Percentiles rank a stretch among this genome's conserved stretches.
phyloP scores from a whole-genome alignment of 2,329 filamentous ascomycete genomes.

The Juglanconis oblonga region DNA sequence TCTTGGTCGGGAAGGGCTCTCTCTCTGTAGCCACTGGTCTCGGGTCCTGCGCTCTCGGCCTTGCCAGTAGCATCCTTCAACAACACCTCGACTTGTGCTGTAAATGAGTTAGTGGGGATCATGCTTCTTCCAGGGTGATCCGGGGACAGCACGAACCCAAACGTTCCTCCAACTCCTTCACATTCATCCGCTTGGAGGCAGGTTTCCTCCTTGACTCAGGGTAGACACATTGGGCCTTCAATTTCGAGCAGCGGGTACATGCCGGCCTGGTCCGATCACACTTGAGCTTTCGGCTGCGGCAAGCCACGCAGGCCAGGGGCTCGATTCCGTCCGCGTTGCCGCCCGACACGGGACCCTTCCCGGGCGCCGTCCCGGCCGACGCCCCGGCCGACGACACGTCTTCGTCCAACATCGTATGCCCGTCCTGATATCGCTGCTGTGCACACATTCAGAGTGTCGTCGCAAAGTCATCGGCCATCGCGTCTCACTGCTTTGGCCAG shows the following conservation, averaged over 20 bases:
- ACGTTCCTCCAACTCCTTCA: constrained; percentile 84
- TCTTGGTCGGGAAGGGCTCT: constrained; percentile 21
- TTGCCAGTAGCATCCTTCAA: constrained; percentile 59
- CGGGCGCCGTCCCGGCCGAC: constrained; percentile 10
- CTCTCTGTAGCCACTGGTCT: constrained; percentile 20
- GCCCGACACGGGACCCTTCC: constrained; percentile 13
- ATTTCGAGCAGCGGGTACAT: constrained; percentile 74
- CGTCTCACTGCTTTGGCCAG: neutral
- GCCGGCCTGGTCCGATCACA: constrained; percentile 79
- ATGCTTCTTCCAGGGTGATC: neutral
- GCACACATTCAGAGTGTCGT: neutral
- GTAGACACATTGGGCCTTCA: constrained; percentile 78
- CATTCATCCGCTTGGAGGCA: constrained; percentile 82
- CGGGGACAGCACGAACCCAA: constrained; percentile 56
- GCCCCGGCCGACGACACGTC: constrained; percentile 11
- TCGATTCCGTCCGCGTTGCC: constrained; percentile 26
- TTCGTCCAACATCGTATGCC: constrained; percentile 19
- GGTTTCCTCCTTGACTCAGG: constrained; percentile 88
- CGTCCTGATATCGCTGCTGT: neutral
- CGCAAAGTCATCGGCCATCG: neutral
- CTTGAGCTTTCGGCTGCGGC: constrained; percentile 79
- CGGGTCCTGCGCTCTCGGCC: constrained; percentile 16
- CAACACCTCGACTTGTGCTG: constrained; percentile 79
- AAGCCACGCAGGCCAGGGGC: constrained; percentile 76
- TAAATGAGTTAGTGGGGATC: constrained; percentile 21